phyloP scores from a whole-genome alignment of 208 protist species.

The Crithidia fasciculata region DNA sequence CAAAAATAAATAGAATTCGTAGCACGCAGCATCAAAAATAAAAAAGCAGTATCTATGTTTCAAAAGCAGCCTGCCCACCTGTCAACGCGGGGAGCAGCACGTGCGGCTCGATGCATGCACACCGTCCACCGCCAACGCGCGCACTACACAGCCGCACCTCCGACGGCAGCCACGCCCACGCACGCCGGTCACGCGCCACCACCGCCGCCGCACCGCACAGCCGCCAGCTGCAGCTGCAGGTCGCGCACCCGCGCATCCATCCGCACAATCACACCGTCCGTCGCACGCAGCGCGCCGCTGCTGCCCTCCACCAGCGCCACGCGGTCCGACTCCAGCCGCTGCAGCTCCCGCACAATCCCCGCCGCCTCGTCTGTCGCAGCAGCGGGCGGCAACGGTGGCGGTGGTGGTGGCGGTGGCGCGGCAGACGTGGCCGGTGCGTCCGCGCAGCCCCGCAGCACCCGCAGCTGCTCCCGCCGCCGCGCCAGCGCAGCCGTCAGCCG shows the following conservation, averaged over 20 bases:
- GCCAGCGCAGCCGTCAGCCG: conserved; percentile 55
- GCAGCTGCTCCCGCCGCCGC: conserved; percentile 68
- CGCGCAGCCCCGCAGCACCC: no score
- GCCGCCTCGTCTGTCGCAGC: conserved; percentile 9
- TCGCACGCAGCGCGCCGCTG: conserved; percentile 59
- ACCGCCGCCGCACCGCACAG: not conserved
- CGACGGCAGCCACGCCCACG: no score
- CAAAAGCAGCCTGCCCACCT: no score
- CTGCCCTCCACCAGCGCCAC: conserved; percentile 58
- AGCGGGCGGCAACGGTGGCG: not conserved
- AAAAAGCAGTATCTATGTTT: no score
- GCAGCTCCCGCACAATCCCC: conserved; percentile 43
- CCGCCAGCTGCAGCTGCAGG: conserved; percentile 42
- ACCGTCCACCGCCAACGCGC: no score
- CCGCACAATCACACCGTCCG: conserved; percentile 56
- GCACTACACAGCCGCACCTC: no score
- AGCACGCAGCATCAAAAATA: no score
- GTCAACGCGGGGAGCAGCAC: no score
- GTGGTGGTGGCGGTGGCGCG: not conserved
- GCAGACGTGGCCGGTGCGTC: no score
- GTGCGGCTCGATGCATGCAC: no score
- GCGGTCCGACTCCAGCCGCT: conserved; percentile 60
- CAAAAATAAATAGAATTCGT: no score
- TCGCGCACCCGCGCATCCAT: conserved; percentile 61
- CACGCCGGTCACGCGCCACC: not conserved